Conservation (phyloP, 192 early-diverging fungal genomes). For the Powellomyces hirtus region DNA sequence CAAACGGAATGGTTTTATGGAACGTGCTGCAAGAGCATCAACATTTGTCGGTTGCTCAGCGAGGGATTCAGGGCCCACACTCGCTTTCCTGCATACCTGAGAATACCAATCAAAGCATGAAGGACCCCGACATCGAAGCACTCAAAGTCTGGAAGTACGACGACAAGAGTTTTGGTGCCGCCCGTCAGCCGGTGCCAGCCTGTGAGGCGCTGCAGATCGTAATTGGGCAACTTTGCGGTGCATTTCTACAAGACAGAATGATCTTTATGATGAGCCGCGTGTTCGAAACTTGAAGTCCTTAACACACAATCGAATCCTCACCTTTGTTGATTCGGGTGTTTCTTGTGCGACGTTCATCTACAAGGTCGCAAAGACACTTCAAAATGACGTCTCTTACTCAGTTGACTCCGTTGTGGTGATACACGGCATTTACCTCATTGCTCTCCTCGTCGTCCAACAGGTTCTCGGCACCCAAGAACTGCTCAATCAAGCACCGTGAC, state of each 20-base stretch:
- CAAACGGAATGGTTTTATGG: constrained; percentile 58
- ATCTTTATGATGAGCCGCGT: no score
- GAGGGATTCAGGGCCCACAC: background rate
- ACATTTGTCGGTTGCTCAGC: no score
- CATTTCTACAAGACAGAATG: background rate
- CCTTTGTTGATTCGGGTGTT: background rate
- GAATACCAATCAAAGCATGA: constrained; percentile 72
- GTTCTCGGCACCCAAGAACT: constrained; percentile 48
- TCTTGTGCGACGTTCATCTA: background rate
- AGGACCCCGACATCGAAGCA: constrained; percentile 70
- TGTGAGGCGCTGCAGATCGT: constrained; percentile 68
- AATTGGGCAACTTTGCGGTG: constrained; percentile 36
- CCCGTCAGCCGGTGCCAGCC: constrained; percentile 59
- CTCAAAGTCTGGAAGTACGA: constrained; percentile 88
- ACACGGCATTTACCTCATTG: constrained; percentile 1
- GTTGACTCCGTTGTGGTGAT: no score
- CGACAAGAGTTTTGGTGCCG: constrained; percentile 49
- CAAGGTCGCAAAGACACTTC: no score
- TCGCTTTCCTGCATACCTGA: constrained; percentile 43
- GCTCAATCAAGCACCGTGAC: constrained; percentile 67
- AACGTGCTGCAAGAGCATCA: background rate
- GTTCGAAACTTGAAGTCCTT: background rate
- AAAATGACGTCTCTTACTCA: no score
- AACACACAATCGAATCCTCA: background rate
- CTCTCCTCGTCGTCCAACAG: constrained; percentile 25